Evolutionary conservation across 139 green algal species (phyloP).

Genomic region (Deuterostichococcus epilithicus): DNA sequence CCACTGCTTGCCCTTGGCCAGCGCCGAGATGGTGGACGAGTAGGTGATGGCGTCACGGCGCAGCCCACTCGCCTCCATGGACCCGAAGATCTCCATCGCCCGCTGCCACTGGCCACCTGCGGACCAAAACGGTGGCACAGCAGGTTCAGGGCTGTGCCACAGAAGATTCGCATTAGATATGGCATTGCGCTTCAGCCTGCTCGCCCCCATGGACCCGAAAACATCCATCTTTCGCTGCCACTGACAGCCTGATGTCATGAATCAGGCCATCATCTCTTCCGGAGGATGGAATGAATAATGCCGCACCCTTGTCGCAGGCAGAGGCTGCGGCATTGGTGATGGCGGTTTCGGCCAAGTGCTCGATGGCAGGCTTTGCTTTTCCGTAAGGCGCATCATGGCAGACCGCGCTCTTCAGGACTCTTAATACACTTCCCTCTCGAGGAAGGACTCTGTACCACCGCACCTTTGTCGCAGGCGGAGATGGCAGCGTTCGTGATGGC

Average conservation of each 20-base stretch:
- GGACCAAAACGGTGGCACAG: not conserved
- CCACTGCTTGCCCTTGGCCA: constrained; percentile 85
- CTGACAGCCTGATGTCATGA: no score
- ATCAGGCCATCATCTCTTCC: no score
- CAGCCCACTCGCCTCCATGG: constrained; percentile 65
- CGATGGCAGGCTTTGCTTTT: constrained; percentile 58
- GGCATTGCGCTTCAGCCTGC: no score
- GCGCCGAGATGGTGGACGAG: constrained; percentile 72
- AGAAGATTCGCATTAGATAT: not conserved
- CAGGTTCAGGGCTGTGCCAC: not conserved
- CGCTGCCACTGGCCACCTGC: constrained; percentile 77
- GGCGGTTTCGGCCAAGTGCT: constrained; percentile 74
- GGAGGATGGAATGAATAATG: no score
- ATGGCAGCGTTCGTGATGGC: constrained; percentile 89
- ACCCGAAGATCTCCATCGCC: constrained; percentile 59
- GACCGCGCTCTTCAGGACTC: no score
- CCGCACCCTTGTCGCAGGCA: constrained; percentile 71
- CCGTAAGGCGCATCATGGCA: no score
- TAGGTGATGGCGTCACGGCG: constrained; percentile 84
- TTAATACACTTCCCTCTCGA: no score
- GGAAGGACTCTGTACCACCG: no score
- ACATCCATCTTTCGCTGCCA: no score
- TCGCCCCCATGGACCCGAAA: no score
- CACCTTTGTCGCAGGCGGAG: constrained; percentile 77
- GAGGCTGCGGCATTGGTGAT: constrained; percentile 86